These are phyloP conservation scores for Aspergillus taichungensis DNA, from an alignment of 495 filamentous ascomycete species.

Conservation along the genomic window DNA sequence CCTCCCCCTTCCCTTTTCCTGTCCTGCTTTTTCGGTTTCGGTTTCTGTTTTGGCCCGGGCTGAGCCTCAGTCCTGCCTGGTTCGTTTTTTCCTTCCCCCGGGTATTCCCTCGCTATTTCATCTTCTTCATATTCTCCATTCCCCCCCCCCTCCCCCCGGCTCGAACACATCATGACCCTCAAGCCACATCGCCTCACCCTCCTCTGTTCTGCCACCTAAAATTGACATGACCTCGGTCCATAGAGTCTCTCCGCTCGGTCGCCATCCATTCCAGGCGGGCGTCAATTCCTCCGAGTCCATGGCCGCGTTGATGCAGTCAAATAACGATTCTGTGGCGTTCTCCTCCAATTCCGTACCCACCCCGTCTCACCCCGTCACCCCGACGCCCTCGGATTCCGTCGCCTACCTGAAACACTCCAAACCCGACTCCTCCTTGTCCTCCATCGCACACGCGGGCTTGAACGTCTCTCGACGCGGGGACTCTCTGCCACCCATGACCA, in stretches of 20 bases:
- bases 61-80: neutral
- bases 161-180: slow-evolving; percentile 20
- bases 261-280: slow-evolving; percentile 27
- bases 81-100: neutral
- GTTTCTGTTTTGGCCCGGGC: neutral
- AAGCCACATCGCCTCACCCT: too few relatives aligned
- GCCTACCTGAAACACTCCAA: slow-evolving; percentile 32
- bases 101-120: neutral
- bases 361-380: slow-evolving; percentile 19
- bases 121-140: neutral
- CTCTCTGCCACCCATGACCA: slow-evolving; percentile 26
- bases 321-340: slow-evolving; percentile 34
- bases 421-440: slow-evolving; percentile 34
- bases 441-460: slow-evolving; percentile 38
- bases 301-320: slow-evolving; percentile 41
- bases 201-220: too few relatives aligned
- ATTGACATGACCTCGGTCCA: slow-evolving; percentile 57
- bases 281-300: slow-evolving; percentile 32
- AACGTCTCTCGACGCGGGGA: slow-evolving; percentile 36
- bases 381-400: slow-evolving; percentile 24
- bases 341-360: slow-evolving; percentile 31
- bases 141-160: slow-evolving; percentile 39
- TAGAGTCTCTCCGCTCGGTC: slow-evolving; percentile 53
- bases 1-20: neutral
- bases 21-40: neutral